phyloP scores from a whole-genome alignment of 768 basidiomycete genomes.

The Cystoderma amianthinum region DNA sequence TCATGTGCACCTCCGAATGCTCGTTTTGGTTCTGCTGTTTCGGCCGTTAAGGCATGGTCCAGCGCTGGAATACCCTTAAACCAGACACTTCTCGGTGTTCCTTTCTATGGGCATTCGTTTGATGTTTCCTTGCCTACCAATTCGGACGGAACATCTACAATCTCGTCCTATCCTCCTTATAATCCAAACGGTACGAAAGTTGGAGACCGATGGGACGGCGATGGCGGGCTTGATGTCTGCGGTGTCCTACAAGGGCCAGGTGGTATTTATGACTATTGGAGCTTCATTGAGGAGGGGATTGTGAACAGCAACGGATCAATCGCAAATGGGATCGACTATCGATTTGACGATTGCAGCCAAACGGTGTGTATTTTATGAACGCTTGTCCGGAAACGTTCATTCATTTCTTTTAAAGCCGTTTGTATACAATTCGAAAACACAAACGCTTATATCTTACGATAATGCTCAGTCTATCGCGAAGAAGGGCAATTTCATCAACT shows the following conservation, averaged over 20 bases:
- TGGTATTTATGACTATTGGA: conserved; percentile 61
- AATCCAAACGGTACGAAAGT: conserved; percentile 30
- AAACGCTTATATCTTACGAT: conserved; percentile 63
- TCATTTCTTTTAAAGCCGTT: conserved; percentile 45
- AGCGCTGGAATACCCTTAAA: conserved; percentile 68
- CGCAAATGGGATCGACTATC: conserved; percentile 36
- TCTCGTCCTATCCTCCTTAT: conserved; percentile 50
- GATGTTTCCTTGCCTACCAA: conserved; percentile 26
- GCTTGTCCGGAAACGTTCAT: not conserved
- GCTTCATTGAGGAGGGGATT: conserved; percentile 49
- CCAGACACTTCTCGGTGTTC: conserved; percentile 76
- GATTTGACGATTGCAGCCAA: conserved; percentile 63
- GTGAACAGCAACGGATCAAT: conserved; percentile 36
- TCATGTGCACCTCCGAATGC: conserved; percentile 53
- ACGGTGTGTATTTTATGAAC: conserved; percentile 37
- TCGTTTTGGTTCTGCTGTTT: conserved; percentile 69
- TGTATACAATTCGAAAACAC: conserved; percentile 47
- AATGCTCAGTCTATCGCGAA: conserved; percentile 49
- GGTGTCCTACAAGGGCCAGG: conserved; percentile 44
- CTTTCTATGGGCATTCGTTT: conserved; percentile 81
- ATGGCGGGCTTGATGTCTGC: conserved; percentile 45
- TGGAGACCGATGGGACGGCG: conserved; percentile 54
- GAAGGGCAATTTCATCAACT: conserved; percentile 57
- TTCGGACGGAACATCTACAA: conserved; percentile 15
- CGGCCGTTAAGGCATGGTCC: conserved; percentile 70